Conservation (phyloP, 495 filamentous ascomycete species). For the Lophiotrema nucula region DNA sequence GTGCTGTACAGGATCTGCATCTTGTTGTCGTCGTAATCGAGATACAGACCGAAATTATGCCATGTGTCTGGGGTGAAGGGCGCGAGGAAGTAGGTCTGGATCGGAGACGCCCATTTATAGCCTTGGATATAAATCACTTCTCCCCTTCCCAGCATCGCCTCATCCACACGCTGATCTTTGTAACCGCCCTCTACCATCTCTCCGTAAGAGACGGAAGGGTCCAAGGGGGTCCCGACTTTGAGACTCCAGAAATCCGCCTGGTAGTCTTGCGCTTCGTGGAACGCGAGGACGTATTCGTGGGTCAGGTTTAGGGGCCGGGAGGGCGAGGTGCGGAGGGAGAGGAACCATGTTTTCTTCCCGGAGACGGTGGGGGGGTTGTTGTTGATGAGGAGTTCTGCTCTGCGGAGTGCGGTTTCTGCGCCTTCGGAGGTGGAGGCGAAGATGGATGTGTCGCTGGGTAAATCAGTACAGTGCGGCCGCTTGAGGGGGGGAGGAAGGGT, state of each 20-base stretch:
- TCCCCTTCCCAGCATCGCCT: neutral
- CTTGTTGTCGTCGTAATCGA: neutral
- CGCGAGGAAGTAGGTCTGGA: conserved; percentile 1
- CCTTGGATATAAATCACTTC: neutral
- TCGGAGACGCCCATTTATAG: neutral
- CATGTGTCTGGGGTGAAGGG: neutral
- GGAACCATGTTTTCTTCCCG: conserved; percentile 1
- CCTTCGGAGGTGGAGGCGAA: neutral
- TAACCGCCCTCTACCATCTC: neutral
- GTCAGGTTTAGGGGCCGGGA: conserved; percentile 1
- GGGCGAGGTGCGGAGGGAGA: neutral
- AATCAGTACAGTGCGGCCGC: too few relatives aligned
- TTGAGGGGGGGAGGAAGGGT: too few relatives aligned
- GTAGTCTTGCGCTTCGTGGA: conserved; percentile 6
- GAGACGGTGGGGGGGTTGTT: conserved; percentile 1
- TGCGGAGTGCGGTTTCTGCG: neutral
- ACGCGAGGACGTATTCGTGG: conserved; percentile 6
- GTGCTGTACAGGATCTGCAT: neutral
- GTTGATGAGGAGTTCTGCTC: conserved; percentile 1
- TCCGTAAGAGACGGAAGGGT: neutral
- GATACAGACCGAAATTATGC: conserved; percentile 4
- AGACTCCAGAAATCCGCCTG: conserved; percentile 1
- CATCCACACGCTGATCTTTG: neutral
- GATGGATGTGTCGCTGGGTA: neutral
- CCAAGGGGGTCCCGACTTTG: neutral